phyloP scores from a whole-genome alignment of 768 basidiomycete species.

The Pleurotus citrinopileatus region DNA sequence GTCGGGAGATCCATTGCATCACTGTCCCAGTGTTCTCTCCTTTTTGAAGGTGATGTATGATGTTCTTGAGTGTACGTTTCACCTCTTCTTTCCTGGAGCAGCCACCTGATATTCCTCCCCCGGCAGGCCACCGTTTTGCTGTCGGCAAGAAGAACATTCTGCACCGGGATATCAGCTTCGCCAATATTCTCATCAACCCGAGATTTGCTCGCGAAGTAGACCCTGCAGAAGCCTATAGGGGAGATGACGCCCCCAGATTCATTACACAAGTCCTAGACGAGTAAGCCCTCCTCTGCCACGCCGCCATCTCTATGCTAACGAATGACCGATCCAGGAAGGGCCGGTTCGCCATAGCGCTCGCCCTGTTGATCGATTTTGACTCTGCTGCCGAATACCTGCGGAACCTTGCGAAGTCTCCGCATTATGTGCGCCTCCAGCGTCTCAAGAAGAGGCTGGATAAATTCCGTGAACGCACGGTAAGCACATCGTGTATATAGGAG shows the following conservation, averaged over 20 bases:
- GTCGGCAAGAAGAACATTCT: not conserved
- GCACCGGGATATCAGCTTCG: slow-evolving; percentile 7
- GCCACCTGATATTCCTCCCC: not conserved
- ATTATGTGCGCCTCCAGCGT: too few relatives aligned
- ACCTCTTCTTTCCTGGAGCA: not conserved
- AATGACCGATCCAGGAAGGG: not conserved
- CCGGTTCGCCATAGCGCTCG: not conserved
- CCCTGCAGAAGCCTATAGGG: not conserved
- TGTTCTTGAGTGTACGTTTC: not conserved
- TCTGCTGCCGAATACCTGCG: too few relatives aligned
- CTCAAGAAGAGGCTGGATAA: not conserved
- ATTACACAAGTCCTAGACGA: not conserved
- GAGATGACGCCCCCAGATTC: not conserved
- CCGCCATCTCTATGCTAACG: not conserved
- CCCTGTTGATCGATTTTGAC: not conserved
- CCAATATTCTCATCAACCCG: not conserved
- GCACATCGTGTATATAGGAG: not conserved
- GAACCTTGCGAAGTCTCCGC: too few relatives aligned
- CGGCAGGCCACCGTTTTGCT: slow-evolving; percentile 1
- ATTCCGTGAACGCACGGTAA: not conserved
- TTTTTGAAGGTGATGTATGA: slow-evolving; percentile 10
- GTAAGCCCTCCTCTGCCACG: not conserved
- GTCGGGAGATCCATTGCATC: not conserved
- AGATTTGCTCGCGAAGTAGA: not conserved
- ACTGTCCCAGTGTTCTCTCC: not conserved